Base-by-base conservation (phyloP, 2,329 filamentous ascomycete species). In the Trichothecium sympodiale region DNA sequence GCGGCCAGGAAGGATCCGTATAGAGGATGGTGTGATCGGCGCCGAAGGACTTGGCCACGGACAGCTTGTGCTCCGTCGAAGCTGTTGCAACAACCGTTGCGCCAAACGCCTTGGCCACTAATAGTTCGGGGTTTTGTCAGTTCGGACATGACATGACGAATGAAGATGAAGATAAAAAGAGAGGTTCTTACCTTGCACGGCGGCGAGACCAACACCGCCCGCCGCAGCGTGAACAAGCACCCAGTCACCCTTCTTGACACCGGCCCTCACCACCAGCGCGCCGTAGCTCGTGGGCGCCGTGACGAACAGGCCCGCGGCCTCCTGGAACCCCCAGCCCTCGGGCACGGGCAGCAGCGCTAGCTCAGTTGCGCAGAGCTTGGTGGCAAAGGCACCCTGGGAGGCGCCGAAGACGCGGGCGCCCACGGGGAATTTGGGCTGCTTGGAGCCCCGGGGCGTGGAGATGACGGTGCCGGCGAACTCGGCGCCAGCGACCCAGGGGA, bases 21-120 rank as follows among this genome's bases (percentile, higher is more conserved):
- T 95, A 95, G 56, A 89, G 77, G 40, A 96, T 58, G 3, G 74
- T 74, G 55, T 89, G 77, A 59, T 96, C 88, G 3, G 89, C 89
- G 18, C 89, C 89, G 46, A 85, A 96, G 3, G 69, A 62, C 44
- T 69, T 71, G 33, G 88, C 89, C 8, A 95, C 75, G 38, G 83
- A 73, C 8, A 87, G 70, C 62, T 96, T 96, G 35, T 80, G 75
- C 47, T 74, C 57, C 2, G 82, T 83, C 2, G 87, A 86, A 0
- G 87, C 89, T 0, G 89, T 95, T 4, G 89, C 89, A 42, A 96
- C 80, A n/a, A 96, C 89, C 3, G 73, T 91, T 8, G 89, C 89
- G 6, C 89, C 89, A 35, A 83, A 79, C 0, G 88, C 89, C 61
- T 95, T 95, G 18, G 89, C 89, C 41, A 96, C 65, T 67, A 32